These are phyloP conservation scores for Geotrichum citri-aurantii DNA, from an alignment of 1,139 yeast species.

Conservation along the genomic window DNA sequence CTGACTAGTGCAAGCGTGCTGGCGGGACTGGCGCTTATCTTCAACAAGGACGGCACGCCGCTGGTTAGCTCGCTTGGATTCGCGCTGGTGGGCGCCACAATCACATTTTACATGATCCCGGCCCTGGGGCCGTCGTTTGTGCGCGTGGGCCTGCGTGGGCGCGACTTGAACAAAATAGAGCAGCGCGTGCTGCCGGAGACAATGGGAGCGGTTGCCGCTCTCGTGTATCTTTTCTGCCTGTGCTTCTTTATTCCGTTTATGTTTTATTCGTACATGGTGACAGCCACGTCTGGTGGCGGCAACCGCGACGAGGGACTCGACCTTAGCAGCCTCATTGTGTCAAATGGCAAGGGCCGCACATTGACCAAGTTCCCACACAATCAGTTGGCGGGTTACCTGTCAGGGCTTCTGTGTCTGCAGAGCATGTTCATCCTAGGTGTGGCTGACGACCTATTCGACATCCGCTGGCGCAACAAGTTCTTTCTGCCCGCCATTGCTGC, in stretches of 20 bases:
- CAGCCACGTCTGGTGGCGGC: constrained; percentile 53
- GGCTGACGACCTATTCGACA: constrained; percentile 90
- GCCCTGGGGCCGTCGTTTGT: constrained; percentile 59
- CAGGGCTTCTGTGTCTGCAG: constrained; percentile 78
- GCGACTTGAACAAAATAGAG: constrained; percentile 68
- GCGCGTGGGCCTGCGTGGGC: constrained; percentile 74
- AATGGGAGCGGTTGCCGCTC: constrained; percentile 82
- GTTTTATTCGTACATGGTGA: constrained; percentile 72
- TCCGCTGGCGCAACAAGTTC: constrained; percentile 96
- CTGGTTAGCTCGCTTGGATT: constrained; percentile 46
- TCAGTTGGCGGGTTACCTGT: constrained; percentile 75
- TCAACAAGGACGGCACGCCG: constrained; percentile 26
- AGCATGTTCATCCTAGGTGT: constrained; percentile 81
- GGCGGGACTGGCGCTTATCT: constrained; percentile 22
- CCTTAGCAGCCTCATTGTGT: constrained; percentile 17
- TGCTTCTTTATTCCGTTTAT: constrained; percentile 83
- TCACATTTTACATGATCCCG: constrained; percentile 61
- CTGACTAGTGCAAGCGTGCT: constrained; percentile 7
- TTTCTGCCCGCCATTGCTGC: constrained; percentile 93
- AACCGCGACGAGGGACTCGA: constrained; percentile 42
- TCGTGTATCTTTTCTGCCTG: constrained; percentile 75
- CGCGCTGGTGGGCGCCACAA: constrained; percentile 57
- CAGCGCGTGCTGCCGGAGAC: constrained; percentile 80
- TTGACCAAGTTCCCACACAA: constrained; percentile 62
- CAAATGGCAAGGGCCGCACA: constrained; percentile 22